These are phyloP conservation scores for Clarkia xantiana DNA, from an alignment of 345 rosid genomes.

Conservation along the genomic window DNA sequence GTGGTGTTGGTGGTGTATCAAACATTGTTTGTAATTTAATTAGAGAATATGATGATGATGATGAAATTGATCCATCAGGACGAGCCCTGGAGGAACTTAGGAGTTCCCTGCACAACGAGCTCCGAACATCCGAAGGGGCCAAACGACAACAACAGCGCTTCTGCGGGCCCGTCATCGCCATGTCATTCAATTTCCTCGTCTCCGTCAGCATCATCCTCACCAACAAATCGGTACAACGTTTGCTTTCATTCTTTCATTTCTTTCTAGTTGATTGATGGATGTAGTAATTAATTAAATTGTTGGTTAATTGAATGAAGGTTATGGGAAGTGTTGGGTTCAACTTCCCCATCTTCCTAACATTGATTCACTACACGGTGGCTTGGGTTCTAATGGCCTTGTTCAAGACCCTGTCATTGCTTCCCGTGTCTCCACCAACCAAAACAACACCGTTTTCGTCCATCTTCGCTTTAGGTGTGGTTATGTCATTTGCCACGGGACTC, in stretches of 20 bases:
- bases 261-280: too few relatives aligned
- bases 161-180: slow-evolving; percentile 72
- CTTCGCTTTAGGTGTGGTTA: slow-evolving; percentile 63
- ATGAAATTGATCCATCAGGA: slow-evolving; percentile 40
- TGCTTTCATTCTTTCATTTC: neutral
- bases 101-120: slow-evolving; percentile 64
- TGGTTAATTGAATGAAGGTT: too few relatives aligned
- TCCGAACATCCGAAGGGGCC: slow-evolving; percentile 77
- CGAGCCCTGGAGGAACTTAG: slow-evolving; percentile 79
- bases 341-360: slow-evolving; percentile 69
- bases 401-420: slow-evolving; percentile 56
- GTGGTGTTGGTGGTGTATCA: too few relatives aligned
- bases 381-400: slow-evolving; percentile 77
- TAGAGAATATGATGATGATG: neutral
- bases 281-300: too few relatives aligned
- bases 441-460: slow-evolving; percentile 75
- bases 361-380: slow-evolving; percentile 64
- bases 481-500: slow-evolving; percentile 94
- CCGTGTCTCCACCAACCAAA: slow-evolving; percentile 73
- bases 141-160: slow-evolving; percentile 72
- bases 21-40: too few relatives aligned
- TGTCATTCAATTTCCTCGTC: slow-evolving; percentile 83
- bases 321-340: slow-evolving; percentile 80
- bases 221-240: slow-evolving; percentile 51
- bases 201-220: slow-evolving; percentile 74